Base-by-base conservation (phyloP, 2,329 filamentous ascomycete genomes). In the Clathrospora elynae region DNA sequence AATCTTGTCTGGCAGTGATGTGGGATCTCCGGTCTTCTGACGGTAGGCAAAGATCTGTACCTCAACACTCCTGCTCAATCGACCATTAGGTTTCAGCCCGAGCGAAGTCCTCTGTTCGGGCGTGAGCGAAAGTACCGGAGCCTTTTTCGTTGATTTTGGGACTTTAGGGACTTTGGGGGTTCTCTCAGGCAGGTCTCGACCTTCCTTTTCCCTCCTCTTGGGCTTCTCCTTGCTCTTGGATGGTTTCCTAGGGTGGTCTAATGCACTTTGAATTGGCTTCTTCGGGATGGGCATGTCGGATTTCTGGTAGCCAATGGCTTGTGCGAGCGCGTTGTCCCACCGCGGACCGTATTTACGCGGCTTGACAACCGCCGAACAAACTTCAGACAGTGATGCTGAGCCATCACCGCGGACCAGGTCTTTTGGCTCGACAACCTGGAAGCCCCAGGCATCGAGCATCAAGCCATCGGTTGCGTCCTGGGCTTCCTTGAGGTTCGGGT, bases 361-460 rank as follows among this genome's bases (percentile, higher is more conserved):
- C 10, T 46, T 50, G 3, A 55, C 37, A 17, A 67, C 53, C 13
- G 56, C 51, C 11, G 48, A 36, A 16, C 57, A 51, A 46, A 53
- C 56, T 16, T 66, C 57, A 11, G 51, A 46, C 11, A 69, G 49
- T 14, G 61, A 57, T 24, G 59, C 57, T 16, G 61, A 54, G 9
- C 65, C 63, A 33, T 51, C 48, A 10, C 44, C 46, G 2, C 46
- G 37, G 16, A 59, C 34, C 25, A 67, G 59, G 6, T 62, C 49
- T 25, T 52, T 53, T 0, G 41, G 12, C 28, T 55, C 47, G 12
- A 59, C 36, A 8, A 41, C 11, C 6, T 35, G 49, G 14, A 70
- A 70, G 1, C 66, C 66, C 65, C 65, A 68, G 12, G 45, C n/a
- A 39, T 68, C 54, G 5, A 70, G 35, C 7, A 33, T 17, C 11